Conservation (phyloP, 257 asterid species). For the Solanum boliviense region DNA sequence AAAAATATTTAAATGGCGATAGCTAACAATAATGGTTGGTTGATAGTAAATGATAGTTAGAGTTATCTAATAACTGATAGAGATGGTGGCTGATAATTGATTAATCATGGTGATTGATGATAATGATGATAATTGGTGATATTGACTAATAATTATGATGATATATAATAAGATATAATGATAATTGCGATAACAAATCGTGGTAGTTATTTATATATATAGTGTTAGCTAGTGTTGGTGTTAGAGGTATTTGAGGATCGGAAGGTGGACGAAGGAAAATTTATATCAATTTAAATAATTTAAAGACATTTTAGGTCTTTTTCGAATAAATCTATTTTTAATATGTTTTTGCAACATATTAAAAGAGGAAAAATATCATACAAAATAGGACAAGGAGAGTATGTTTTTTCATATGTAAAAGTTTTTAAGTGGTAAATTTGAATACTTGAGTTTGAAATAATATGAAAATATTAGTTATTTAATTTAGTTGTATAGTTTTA, state of each 20-base stretch:
- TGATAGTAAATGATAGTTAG: background rate
- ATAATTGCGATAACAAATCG: background rate
- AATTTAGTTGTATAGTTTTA: background rate
- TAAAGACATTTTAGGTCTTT: too few relatives aligned
- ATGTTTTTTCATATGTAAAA: background rate
- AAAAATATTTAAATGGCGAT: background rate
- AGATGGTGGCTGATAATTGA: background rate
- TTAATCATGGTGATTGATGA: background rate
- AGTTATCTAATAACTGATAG: background rate
- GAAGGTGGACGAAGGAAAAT: rapidly evolving
- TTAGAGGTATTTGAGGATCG: too few relatives aligned
- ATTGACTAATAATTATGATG: background rate
- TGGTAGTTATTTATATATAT: too few relatives aligned
- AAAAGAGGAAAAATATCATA: background rate
- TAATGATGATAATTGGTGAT: background rate
- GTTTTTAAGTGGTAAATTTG: background rate
- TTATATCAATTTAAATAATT: too few relatives aligned
- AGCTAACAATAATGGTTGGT: background rate
- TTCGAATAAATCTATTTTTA: rapidly evolving
- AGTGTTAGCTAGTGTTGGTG: background rate
- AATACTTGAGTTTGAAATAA: background rate
- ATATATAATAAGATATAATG: background rate
- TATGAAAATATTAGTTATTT: background rate
- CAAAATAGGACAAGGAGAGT: background rate
- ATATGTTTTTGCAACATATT: background rate